phyloP scores from a whole-genome alignment of 1,284 basidiomycete genomes.

The Irpex sp. region DNA sequence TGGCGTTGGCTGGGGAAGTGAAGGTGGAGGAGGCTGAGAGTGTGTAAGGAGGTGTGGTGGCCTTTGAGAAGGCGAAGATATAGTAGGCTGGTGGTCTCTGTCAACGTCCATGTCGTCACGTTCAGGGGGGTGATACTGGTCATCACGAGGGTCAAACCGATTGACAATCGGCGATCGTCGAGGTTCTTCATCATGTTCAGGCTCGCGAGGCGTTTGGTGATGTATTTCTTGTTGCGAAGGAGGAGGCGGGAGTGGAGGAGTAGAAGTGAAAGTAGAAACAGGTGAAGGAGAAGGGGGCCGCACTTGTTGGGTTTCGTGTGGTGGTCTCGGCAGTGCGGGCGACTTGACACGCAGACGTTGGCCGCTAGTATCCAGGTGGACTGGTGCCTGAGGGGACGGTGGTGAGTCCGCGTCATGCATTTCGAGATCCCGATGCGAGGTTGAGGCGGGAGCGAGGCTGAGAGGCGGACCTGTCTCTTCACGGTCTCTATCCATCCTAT shows the following conservation, averaged over 20 bases:
- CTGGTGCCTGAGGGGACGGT: conserved; percentile 14
- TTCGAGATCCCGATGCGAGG: conserved; percentile 16
- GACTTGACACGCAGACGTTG: conserved; percentile 38
- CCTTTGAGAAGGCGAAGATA: background rate
- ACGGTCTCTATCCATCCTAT: conserved; percentile 2
- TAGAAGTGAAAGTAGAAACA: background rate
- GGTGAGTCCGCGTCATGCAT: conserved; percentile 10
- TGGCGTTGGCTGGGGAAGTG: conserved; percentile 10
- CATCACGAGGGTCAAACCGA: conserved; percentile 1
- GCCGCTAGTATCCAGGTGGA: conserved; percentile 39
- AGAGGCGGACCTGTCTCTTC: conserved; percentile 12
- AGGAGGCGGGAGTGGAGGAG: conserved; percentile 2
- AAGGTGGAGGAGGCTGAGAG: conserved; percentile 5
- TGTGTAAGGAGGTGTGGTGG: background rate
- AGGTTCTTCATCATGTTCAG: background rate
- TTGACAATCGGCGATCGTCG: background rate
- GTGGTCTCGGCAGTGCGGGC: conserved; percentile 21
- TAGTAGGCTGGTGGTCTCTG: background rate
- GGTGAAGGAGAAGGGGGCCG: background rate
- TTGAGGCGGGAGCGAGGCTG: conserved; percentile 17
- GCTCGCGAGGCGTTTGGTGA: background rate
- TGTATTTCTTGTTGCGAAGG: conserved; percentile 5
- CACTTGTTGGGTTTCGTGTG: background rate
- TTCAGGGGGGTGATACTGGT: conserved; percentile 1
- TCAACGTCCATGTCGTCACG: background rate